These are phyloP conservation scores for Cyclocybe aegerita DNA, from an alignment of 768 basidiomycete genomes.

Conservation along the genomic window DNA sequence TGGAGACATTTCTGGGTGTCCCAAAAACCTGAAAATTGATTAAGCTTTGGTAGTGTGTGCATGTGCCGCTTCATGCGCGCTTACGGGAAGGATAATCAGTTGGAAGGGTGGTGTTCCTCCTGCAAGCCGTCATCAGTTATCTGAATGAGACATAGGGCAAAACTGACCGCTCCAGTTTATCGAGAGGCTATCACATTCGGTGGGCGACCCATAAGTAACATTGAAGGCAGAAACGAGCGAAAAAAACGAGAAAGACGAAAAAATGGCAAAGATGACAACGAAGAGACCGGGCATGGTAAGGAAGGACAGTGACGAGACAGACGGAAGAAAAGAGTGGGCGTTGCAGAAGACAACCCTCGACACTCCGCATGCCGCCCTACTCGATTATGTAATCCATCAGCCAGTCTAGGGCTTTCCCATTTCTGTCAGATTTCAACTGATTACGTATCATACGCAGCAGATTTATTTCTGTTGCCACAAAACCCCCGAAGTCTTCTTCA, in stretches of 20 bases:
- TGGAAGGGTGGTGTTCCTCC: constrained; percentile 60
- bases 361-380: background rate
- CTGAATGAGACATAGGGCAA: background rate
- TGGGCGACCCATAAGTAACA: constrained; percentile 40
- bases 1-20: constrained; percentile 49
- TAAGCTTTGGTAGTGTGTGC: constrained; percentile 24
- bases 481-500: constrained; percentile 11
- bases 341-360: background rate
- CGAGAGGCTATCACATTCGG: constrained; percentile 61
- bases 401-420: background rate
- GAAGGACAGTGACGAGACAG: constrained; percentile 16
- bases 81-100: constrained; percentile 47
- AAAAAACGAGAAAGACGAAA: constrained; percentile 22
- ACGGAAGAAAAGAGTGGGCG: constrained; percentile 8
- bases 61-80: background rate
- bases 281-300: constrained; percentile 16
- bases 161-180: constrained; percentile 63
- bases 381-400: constrained; percentile 8
- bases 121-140: constrained; percentile 23
- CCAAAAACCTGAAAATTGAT: constrained; percentile 45
- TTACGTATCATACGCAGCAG: background rate
- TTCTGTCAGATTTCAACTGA: background rate
- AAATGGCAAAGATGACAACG: constrained; percentile 16
- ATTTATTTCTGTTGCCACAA: constrained; percentile 10
- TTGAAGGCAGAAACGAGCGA: constrained; percentile 41